Evolutionary conservation across 768 basidiomycete genomes (phyloP).

Genomic region (Boletus sp.): DNA sequence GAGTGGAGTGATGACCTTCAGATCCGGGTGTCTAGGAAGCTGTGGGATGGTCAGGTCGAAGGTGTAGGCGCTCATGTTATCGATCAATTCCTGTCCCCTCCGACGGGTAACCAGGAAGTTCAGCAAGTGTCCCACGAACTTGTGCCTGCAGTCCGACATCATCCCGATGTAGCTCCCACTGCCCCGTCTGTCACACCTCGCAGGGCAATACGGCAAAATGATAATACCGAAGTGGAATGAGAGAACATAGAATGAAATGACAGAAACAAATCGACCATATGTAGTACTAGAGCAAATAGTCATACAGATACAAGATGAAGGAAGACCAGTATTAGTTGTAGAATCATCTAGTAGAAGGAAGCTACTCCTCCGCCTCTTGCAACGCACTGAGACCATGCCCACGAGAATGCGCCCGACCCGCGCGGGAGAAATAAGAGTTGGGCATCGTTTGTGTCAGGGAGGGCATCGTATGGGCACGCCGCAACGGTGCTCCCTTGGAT

Average conservation of each 20-base stretch:
- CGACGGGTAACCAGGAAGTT: too few relatives aligned
- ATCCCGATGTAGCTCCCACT: too few relatives aligned
- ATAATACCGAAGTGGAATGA: too few relatives aligned
- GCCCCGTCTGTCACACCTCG: too few relatives aligned
- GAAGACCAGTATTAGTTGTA: background rate
- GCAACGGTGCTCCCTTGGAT: background rate
- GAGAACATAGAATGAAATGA: background rate
- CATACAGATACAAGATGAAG: background rate
- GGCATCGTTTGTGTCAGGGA: background rate
- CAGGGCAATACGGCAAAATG: too few relatives aligned
- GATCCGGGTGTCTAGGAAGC: background rate
- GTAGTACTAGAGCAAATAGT: constrained; percentile 2
- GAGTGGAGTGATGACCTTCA: background rate
- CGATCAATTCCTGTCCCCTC: background rate
- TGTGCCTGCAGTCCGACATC: too few relatives aligned
- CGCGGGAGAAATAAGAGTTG: background rate
- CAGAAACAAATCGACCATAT: background rate
- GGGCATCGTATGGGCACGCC: constrained; percentile 20
- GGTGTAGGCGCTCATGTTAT: background rate
- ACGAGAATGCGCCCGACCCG: background rate
- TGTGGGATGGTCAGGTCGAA: background rate
- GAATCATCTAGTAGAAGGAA: background rate
- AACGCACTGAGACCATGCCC: constrained; percentile 3
- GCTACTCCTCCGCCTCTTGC: constrained; percentile 5
- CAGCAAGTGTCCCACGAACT: background rate